A percentile compares a stretch with the other conserved stretches of the same genome.
These are phyloP conservation scores for Yamadazyma oceani DNA, from an alignment of 1,139 yeast genomes.

Conservation along the genomic window DNA sequence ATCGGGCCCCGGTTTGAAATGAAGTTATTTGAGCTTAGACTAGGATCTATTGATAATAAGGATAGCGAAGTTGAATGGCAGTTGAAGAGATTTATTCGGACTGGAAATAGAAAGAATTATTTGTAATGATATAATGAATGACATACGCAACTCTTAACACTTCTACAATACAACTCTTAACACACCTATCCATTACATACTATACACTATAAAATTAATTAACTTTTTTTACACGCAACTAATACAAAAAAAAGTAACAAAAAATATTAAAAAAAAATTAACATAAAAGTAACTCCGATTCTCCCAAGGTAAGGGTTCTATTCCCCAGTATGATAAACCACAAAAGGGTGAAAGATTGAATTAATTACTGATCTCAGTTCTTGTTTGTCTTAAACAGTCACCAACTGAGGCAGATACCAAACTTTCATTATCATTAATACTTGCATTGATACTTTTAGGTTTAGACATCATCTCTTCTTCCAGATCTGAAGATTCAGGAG, in stretches of 20 bases:
- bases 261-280: background rate
- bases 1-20: slow-evolving; percentile 98
- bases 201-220: slow-evolving; percentile 8
- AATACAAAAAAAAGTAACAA: background rate
- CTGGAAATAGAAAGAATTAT: slow-evolving; percentile 93
- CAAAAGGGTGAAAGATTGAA: too few relatives aligned
- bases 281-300: background rate
- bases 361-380: slow-evolving; percentile 31
- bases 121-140: slow-evolving; percentile 24
- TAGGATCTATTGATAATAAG: slow-evolving; percentile 91
- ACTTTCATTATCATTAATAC: slow-evolving; percentile 26
- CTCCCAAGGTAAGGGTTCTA: too few relatives aligned
- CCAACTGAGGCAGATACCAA: slow-evolving; percentile 40
- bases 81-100: slow-evolving; percentile 85
- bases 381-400: slow-evolving; percentile 40
- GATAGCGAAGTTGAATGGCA: slow-evolving; percentile 99
- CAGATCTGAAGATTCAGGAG: slow-evolving; percentile 31
- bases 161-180: too few relatives aligned
- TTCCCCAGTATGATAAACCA: too few relatives aligned
- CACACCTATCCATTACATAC: slow-evolving; percentile 10
- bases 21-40: slow-evolving; percentile 82
- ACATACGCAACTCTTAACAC: background rate
- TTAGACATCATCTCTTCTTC: slow-evolving; percentile 19
- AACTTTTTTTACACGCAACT: slow-evolving; percentile 1
- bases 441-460: slow-evolving; percentile 8